Evolutionary conservation across 192 early-diverging fungal species (phyloP), one percentile per base, ranked within the genome.

Genomic region (Cladochytrium replicatum): DNA sequence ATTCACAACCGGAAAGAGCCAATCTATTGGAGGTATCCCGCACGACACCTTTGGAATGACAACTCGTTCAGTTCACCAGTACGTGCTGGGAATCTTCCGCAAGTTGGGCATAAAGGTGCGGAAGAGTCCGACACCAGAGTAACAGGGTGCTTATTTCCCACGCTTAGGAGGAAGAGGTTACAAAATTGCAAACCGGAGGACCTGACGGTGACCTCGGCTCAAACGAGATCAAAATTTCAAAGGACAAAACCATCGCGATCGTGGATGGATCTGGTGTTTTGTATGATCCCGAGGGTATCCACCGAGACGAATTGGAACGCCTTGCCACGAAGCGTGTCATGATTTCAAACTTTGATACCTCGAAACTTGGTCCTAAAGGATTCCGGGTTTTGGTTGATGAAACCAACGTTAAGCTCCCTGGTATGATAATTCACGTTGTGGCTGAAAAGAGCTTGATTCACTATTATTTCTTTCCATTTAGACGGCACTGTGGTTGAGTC

Each of bases 31-130:
- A 50, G 93, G 93, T 52, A 98, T 98, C 48, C 94, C 93, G 38
- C 94, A 98, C 71, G 94, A 98, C 62, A 73, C 72, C 34, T 96
- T 88, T 66, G 94, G 94, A 58, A 96, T 96, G 93, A 98, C 94
- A 32, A 98, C 94, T 2, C 86, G 94, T 55, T 93, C 90, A 17
- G 94, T 98, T 4, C 94, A 98, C 68, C 94, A 98, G 72, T 98
- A 96, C 69, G 94, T 96, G n/a, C 66, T 98, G 34, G 94, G 94
- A 58, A 94, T 98, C 65, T 84, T 91, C 54, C 60, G 75, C 45
- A 78, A 78, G 53, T 53, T 72, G 27, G 60, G 63, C 29, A 48
- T 71, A 32, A 46, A 55, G 50, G 50, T 52, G 7, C 8, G n/a
- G 11, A 48, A 8, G n/a, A 37, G 13, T 37, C 13, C 34, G 13